phyloP scores from a whole-genome alignment of 495 filamentous ascomycete species.

The Apodospora peruviana region DNA sequence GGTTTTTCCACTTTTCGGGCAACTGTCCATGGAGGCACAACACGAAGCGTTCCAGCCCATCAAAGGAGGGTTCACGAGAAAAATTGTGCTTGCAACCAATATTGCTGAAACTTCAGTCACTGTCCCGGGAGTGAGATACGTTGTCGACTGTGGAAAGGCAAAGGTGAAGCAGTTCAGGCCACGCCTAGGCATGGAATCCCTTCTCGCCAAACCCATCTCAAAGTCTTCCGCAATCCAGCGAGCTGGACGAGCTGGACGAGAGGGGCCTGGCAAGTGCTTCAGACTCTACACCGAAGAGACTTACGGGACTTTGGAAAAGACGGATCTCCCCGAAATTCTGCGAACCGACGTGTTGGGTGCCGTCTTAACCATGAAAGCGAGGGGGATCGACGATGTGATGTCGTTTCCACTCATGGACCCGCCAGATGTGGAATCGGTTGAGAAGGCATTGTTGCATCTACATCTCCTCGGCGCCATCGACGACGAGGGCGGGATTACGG shows the following conservation, averaged over 20 bases:
- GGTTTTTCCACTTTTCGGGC: slow-evolving; percentile 44
- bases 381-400: slow-evolving; percentile 77
- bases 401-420: slow-evolving; percentile 81
- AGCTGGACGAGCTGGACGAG: slow-evolving; percentile 86
- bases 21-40: slow-evolving; percentile 62
- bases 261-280: slow-evolving; percentile 84
- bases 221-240: slow-evolving; percentile 91
- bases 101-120: slow-evolving; percentile 98
- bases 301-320: slow-evolving; percentile 63
- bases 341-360: slow-evolving; percentile 81
- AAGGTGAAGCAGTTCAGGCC: slow-evolving; percentile 91
- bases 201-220: slow-evolving; percentile 86
- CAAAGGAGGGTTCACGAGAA: slow-evolving; percentile 66
- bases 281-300: slow-evolving; percentile 82
- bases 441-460: slow-evolving; percentile 79
- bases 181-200: slow-evolving; percentile 79
- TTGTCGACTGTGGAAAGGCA: slow-evolving; percentile 89
- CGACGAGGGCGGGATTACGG: slow-evolving; percentile 66
- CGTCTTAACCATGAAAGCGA: slow-evolving; percentile 89
- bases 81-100: slow-evolving; percentile 90
- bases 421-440: slow-evolving; percentile 68
- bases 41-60: slow-evolving; percentile 78
- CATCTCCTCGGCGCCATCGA: slow-evolving; percentile 70
- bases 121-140: slow-evolving; percentile 84
- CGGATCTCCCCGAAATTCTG: slow-evolving; percentile 82